Conservation (phyloP, 495 filamentous ascomycete genomes). For the Penicillium turbatum region DNA sequence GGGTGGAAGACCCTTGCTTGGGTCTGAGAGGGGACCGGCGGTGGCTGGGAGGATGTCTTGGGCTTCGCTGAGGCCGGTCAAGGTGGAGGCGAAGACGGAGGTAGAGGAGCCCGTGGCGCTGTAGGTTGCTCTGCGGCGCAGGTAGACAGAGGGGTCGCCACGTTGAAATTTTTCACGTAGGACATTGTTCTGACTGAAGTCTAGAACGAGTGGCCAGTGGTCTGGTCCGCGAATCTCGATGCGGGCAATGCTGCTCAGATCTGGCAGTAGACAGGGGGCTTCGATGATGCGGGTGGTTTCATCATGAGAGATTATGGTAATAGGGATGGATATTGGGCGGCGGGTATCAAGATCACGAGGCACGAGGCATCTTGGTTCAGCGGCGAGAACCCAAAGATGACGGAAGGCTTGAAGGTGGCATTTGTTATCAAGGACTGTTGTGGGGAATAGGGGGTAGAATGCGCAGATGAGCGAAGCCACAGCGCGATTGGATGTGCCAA, state of each 20-base stretch:
- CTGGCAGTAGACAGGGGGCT: conserved; percentile 82
- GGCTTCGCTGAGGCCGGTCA: conserved; percentile 47
- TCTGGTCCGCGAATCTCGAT: conserved; percentile 66
- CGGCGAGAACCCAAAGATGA: conserved; percentile 94
- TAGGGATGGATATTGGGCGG: conserved; percentile 68
- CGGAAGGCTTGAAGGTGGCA: conserved; percentile 95
- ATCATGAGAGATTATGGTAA: conserved; percentile 52
- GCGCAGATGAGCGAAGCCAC: conserved; percentile 82
- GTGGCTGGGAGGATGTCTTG: conserved; percentile 37
- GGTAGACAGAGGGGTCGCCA: conserved; percentile 69
- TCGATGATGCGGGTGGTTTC: conserved; percentile 40
- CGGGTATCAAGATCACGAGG: conserved; percentile 78
- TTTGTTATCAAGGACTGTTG: conserved; percentile 83
- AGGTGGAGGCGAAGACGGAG: conserved; percentile 68
- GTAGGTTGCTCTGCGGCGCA: conserved; percentile 71
- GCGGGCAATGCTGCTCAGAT: conserved; percentile 60
- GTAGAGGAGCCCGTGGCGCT: conserved; percentile 53
- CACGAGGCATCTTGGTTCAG: conserved; percentile 83
- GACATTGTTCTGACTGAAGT: conserved; percentile 62
- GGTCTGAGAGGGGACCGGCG: conserved; percentile 18
- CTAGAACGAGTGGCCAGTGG: conserved; percentile 81
- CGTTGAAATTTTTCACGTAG: conserved; percentile 64
- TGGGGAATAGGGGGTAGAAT: conserved; percentile 91
- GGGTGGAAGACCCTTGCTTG: conserved; percentile 32
- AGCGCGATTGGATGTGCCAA: conserved; percentile 84